Percentiles rank a stretch among this genome's conserved stretches.
Conservation (phyloP, 2,329 filamentous ascomycete genomes). For the Fusarium torreyae region DNA sequence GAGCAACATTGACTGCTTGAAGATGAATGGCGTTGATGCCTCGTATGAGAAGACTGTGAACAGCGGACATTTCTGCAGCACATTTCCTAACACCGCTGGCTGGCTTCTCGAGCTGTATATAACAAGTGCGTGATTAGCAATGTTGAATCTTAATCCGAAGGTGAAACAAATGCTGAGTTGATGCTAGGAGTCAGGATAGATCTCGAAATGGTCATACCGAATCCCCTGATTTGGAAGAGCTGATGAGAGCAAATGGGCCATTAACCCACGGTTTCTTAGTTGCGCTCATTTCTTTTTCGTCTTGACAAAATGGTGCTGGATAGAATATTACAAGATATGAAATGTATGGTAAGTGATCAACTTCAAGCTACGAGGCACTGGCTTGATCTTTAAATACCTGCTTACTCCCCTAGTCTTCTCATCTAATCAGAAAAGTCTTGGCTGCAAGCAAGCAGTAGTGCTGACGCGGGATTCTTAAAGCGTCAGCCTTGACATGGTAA, state of each 20-base stretch:
- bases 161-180: no score
- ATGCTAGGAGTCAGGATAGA: no score
- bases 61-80: slow-evolving; percentile 53
- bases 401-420: no score
- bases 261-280: slow-evolving; percentile 52
- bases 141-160: no score
- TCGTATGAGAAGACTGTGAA: slow-evolving; percentile 57
- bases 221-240: slow-evolving; percentile 43
- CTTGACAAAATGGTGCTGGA: no score
- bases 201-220: slow-evolving; percentile 31
- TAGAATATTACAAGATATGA: no score
- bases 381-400: neutral
- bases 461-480: slow-evolving; percentile 18
- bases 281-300: slow-evolving; percentile 9
- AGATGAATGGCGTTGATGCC: slow-evolving; percentile 58
- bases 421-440: no score
- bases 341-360: no score
- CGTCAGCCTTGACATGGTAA: neutral
- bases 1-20: slow-evolving; percentile 55
- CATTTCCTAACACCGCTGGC: slow-evolving; percentile 41
- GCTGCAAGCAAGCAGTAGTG: neutral
- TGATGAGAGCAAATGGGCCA: slow-evolving; percentile 53
- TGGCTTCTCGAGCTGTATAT: slow-evolving; percentile 33
- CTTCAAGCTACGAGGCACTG: no score
- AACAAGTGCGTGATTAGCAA: neutral